Percentiles rank a stretch among this genome's conserved stretches.
phyloP scores from a whole-genome alignment of 2,329 filamentous ascomycete species.

The Xylogone sp. region DNA sequence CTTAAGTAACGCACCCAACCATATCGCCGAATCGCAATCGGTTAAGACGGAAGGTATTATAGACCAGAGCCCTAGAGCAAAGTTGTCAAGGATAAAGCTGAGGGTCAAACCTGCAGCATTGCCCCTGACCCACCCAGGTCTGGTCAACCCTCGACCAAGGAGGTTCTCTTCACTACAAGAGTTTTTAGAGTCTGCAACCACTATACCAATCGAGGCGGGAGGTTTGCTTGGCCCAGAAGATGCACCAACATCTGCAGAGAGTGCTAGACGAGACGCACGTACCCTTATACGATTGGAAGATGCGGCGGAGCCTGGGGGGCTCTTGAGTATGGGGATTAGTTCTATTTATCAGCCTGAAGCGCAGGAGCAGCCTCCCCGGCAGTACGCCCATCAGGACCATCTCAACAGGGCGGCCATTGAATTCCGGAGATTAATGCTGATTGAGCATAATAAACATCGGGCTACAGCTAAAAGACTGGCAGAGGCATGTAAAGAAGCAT shows the following conservation, averaged over 20 bases:
- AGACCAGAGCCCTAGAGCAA: constrained; percentile 20
- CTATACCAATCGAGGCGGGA: constrained; percentile 53
- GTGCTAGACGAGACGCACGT: constrained; percentile 64
- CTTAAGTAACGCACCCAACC: not conserved
- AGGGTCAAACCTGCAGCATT: constrained; percentile 45
- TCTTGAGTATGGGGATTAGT: constrained; percentile 68
- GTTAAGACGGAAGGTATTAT: constrained; percentile 14
- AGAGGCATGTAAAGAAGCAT: constrained; percentile 72
- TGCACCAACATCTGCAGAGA: constrained; percentile 54
- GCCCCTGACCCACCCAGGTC: constrained; percentile 56
- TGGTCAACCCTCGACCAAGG: constrained; percentile 48
- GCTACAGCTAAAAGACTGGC: constrained; percentile 76
- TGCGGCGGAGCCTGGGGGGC: constrained; percentile 70
- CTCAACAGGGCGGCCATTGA: constrained; percentile 74
- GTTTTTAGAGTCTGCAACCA: constrained; percentile 48
- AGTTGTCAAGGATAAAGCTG: constrained; percentile 44
- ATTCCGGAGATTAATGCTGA: constrained; percentile 74
- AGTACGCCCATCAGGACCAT: constrained; percentile 87
- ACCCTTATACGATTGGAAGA: constrained; percentile 67
- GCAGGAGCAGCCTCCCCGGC: constrained; percentile 66
- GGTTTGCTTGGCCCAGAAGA: constrained; percentile 53
- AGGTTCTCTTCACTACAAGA: constrained; percentile 54
- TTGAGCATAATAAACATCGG: constrained; percentile 75
- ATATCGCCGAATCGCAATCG: constrained; percentile 9
- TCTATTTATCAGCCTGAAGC: constrained; percentile 70